Evolutionary conservation across 352 stramenopile species (phyloP).

Genomic region (Thraustochytrium sp.): DNA sequence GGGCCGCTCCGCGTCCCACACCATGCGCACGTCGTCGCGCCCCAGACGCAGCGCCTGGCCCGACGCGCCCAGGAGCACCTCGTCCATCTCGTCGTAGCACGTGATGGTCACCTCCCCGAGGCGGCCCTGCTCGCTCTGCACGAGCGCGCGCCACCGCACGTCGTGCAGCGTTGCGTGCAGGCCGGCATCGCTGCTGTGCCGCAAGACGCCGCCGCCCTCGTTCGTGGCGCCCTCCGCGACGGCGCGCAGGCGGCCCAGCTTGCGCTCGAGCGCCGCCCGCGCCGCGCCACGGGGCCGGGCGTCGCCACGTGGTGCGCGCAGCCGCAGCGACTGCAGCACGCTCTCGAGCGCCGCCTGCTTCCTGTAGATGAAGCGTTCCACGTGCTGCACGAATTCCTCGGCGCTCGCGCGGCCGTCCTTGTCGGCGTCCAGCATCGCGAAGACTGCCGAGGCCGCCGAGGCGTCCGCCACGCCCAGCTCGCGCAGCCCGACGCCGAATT

Average conservation of each 20-base stretch:
- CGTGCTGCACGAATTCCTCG: conserved; percentile 18
- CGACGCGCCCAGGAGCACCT: background rate
- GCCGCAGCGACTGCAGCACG: background rate
- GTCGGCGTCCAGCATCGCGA: conserved; percentile 5
- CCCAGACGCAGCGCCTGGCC: background rate
- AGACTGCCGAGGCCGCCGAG: background rate
- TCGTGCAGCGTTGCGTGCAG: conserved; percentile 20
- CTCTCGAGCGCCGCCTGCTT: conserved; percentile 33
- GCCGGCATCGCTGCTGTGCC: background rate
- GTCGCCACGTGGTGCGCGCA: background rate
- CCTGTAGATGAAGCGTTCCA: conserved; percentile 27
- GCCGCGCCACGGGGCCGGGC: background rate
- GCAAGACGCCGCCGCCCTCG: background rate
- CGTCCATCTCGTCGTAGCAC: background rate
- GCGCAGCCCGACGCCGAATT: conserved; percentile 22
- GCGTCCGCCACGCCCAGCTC: conserved; percentile 28
- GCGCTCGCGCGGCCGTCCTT: background rate
- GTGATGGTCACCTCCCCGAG: background rate
- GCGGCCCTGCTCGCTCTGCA: background rate
- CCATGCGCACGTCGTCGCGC: background rate
- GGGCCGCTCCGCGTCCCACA: background rate
- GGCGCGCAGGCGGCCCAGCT: background rate
- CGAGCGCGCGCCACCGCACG: background rate
- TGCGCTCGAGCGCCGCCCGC: background rate
- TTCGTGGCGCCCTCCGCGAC: background rate